phyloP scores from a whole-genome alignment of 2,329 filamentous ascomycete species.

The Hymenoscyphus scutula region DNA sequence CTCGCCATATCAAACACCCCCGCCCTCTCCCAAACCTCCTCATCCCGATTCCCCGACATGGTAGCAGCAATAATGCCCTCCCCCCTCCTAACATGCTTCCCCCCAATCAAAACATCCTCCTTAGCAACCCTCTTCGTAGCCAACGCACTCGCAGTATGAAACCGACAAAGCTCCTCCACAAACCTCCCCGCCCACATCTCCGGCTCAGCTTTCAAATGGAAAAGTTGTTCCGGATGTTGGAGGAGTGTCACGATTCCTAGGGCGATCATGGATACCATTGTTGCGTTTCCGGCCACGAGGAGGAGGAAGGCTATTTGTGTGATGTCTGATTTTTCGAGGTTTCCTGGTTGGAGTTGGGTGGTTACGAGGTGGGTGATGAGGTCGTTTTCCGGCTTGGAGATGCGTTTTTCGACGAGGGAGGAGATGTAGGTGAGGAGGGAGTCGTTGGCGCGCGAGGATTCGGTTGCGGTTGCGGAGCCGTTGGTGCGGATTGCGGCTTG shows the following conservation, averaged over 20 bases:
- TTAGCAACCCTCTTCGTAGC: slow-evolving; percentile 49
- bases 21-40: slow-evolving; percentile 42
- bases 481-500: slow-evolving; percentile 47
- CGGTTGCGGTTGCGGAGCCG: slow-evolving; percentile 46
- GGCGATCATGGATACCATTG: slow-evolving; percentile 51
- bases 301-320: slow-evolving; percentile 50
- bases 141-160: slow-evolving; percentile 47
- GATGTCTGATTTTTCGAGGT: slow-evolving; percentile 32
- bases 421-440: slow-evolving; percentile 47
- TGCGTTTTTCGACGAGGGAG: slow-evolving; percentile 42
- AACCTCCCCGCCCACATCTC: slow-evolving; percentile 32
- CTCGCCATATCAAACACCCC: slow-evolving; percentile 46
- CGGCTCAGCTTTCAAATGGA: slow-evolving; percentile 42
- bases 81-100: slow-evolving; percentile 40
- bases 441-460: slow-evolving; percentile 46
- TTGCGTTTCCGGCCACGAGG: slow-evolving; percentile 51
- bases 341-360: slow-evolving; percentile 33
- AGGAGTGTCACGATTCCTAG: slow-evolving; percentile 46
- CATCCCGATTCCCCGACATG: slow-evolving; percentile 48
- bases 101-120: slow-evolving; percentile 45
- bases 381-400: slow-evolving; percentile 43
- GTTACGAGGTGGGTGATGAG: slow-evolving; percentile 43
- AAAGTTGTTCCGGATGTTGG: slow-evolving; percentile 44
- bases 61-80: slow-evolving; percentile 49
- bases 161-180: slow-evolving; percentile 49